Base-by-base conservation (phyloP, 2,329 filamentous ascomycete species). In the Neocatenulostroma microsporum region DNA sequence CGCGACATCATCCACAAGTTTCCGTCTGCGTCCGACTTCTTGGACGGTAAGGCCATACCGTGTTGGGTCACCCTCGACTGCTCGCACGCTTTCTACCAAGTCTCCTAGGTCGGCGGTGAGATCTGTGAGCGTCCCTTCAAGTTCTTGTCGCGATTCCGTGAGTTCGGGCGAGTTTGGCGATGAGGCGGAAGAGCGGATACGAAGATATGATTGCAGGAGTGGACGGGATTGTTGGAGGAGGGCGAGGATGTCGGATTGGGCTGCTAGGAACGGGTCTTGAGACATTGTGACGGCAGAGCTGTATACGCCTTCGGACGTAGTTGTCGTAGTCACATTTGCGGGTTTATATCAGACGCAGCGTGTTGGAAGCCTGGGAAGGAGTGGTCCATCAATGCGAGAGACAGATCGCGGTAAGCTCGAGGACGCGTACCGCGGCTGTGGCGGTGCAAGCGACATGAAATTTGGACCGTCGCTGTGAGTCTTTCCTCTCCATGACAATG, bases 121-220 rank as follows among this genome's bases (percentile, higher is more conserved):
- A 18, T 81, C 70, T 31, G 72, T 68, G 38, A 91, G 75, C 17
- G 81, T 89, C 35, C 82, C 78, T 56, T 84, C 76, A 41, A 98
- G 84, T 60, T 98, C 91, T 28, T 63, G 60, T 39, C 76, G 74
- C 4, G 77, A 71, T 65, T 80, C 76, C 29, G 69, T 62, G 13
- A 80, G 72, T 59, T 81, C 76, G 10, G 86, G 87, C 14, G 84
- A 88, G 28, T 72, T 70, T 11, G 80, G 66, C 7, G 76, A 74
- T 25, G 80, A 80, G 41, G 80, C 76, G 18, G 94, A 80, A 30
- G 87, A 91, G 56, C 87, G 85, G 66, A 98, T 98, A 57, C 91
- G 89, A 28, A 94, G 76, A 68, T 94, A 98, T 12, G 88, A 95
- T 46, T 84, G 80, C 71, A 95, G 95, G 39, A 95, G 79, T 36